Conservation (phyloP, 1,284 basidiomycete species). For the Lentinula novae-zelandiae region DNA sequence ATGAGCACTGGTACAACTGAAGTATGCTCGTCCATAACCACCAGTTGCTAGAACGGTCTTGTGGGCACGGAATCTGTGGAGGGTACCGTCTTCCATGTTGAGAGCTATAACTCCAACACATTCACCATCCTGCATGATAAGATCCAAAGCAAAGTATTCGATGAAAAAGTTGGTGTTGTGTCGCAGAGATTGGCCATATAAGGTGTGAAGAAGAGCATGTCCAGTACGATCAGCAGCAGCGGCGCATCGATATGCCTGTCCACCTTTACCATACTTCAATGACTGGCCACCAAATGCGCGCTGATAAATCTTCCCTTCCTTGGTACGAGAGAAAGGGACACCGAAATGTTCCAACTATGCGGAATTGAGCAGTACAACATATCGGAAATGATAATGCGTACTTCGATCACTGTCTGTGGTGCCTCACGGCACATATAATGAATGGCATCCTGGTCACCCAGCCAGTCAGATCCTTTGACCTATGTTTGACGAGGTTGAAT, state of each 20-base stretch:
- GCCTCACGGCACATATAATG: slow-evolving; percentile 99
- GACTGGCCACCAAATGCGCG: slow-evolving; percentile 99
- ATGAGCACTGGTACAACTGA: slow-evolving; percentile 98
- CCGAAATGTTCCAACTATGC: slow-evolving; percentile 95
- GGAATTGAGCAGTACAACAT: slow-evolving; percentile 11
- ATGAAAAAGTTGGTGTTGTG: slow-evolving; percentile 99
- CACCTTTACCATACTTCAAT: slow-evolving; percentile 95
- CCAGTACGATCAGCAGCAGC: slow-evolving; percentile 99
- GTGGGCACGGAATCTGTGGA: slow-evolving; percentile 98
- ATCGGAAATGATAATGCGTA: slow-evolving; percentile 28
- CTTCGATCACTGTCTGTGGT: slow-evolving; percentile 90
- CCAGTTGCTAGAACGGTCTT: slow-evolving; percentile 99
- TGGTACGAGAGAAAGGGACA: slow-evolving; percentile 97
- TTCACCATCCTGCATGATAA: slow-evolving; percentile 98
- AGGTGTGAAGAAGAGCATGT: slow-evolving; percentile 97
- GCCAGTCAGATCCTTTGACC: slow-evolving; percentile 99
- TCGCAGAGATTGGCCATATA: slow-evolving; percentile 97
- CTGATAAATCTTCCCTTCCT: slow-evolving; percentile 99
- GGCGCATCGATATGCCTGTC: slow-evolving; percentile 98
- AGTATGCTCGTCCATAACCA: slow-evolving; percentile 98
- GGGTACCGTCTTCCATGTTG: slow-evolving; percentile 99
- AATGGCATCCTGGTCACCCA: slow-evolving; percentile 99
- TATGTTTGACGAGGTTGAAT: slow-evolving; percentile 25
- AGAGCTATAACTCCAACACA: slow-evolving; percentile 99
- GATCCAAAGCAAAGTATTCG: slow-evolving; percentile 97